Percentiles rank a stretch among this genome's conserved stretches.
These are phyloP conservation scores for Ophiostoma ulmi DNA, from an alignment of 2,329 filamentous ascomycete genomes.

Conservation along the genomic window DNA sequence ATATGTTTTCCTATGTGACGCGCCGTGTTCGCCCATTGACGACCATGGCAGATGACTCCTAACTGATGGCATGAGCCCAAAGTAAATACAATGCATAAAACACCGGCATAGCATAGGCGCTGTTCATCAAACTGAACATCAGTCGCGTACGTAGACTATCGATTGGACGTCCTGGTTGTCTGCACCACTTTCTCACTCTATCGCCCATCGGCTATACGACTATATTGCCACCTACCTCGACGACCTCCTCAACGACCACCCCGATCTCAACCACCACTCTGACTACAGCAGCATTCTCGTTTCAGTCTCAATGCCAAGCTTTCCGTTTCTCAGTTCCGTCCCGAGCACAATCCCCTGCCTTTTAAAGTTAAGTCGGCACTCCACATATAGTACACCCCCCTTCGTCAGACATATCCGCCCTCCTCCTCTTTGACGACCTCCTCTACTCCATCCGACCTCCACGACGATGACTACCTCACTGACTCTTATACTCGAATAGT, in stretches of 20 bases:
- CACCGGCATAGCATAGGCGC: not conserved
- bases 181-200: not conserved
- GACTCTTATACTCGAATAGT: not conserved
- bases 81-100: not conserved
- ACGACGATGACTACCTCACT: not conserved
- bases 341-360: not conserved
- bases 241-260: not conserved
- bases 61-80: not conserved
- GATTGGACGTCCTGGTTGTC: not conserved
- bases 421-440: not conserved
- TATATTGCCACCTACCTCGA: not conserved
- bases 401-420: conserved; percentile 1
- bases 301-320: not conserved
- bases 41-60: not conserved
- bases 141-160: not conserved
- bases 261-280: not conserved
- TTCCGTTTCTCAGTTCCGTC: conserved; percentile 5
- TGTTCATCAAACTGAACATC: not conserved
- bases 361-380: conserved; percentile 6
- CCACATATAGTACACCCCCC: conserved; percentile 1
- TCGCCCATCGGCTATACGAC: not conserved
- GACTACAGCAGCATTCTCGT: not conserved
- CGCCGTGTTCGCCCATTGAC: not conserved
- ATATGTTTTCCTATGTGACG: not conserved
- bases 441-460: not conserved